Evolutionary conservation across 495 filamentous ascomycete species (phyloP), one percentile per base, ranked within the genome.

Genomic region (Penicillium robsamsonii): DNA sequence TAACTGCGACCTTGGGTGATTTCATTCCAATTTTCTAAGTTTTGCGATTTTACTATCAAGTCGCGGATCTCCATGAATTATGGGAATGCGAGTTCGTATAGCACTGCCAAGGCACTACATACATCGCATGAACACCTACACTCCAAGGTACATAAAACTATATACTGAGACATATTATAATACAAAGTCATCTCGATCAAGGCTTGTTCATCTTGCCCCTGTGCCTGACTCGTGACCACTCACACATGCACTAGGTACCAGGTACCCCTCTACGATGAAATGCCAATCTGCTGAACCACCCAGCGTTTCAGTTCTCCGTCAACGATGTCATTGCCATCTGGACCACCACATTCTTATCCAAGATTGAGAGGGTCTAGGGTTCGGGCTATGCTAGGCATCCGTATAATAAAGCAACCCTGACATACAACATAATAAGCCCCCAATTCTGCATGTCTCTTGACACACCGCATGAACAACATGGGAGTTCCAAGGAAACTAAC

Each of bases 211-310:
- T n/a, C 42, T 17, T 29, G 24, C 15, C 25, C 33, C 6, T 38
- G 38, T 45, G 40, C 40, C 55, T 57, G 30, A 52, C 40, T 43
- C 27, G 45, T 47, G 45, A 47, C 11, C 45, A 10, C 15, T 4
- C 22, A 7, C 43, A 46, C n/a, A 15, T 12, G 41, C 41, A 43
- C 41, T n/a, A 30, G 25, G 45, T 12, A 44, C 13, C 24, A 25
- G 27, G 31, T 17, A 29, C 30, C 20, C 38, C 15, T 17, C 47
- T 56, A 24, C 47, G 53, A 46, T 52, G 46, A 49, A 60, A 46
- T 57, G 5, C 17, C 25, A 56, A 52, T 56, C 38, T 29, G 29
- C 29, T 47, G 45, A 47, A 33, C 44, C 7, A 46, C 45, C 6
- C 17, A n/a, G 6, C 29, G 27, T 47, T 47, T 47, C 45, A 33